phyloP scores from a whole-genome alignment of 179 eudicot species.

The Camellia oleifera region DNA sequence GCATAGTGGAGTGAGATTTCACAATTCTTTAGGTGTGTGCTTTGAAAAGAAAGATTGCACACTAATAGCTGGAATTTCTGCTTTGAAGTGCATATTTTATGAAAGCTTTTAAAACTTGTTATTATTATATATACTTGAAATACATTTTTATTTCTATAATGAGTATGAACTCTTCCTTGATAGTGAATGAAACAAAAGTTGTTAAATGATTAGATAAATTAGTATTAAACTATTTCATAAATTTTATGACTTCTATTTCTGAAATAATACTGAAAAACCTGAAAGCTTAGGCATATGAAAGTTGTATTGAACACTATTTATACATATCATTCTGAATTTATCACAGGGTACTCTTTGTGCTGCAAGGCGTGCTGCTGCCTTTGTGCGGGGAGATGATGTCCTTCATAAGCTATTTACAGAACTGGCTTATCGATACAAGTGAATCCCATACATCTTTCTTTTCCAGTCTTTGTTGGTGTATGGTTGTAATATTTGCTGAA shows the following conservation, averaged over 20 bases:
- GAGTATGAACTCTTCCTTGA: background rate
- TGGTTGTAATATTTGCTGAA: constrained; percentile 7
- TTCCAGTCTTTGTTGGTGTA: background rate
- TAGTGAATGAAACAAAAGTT: background rate
- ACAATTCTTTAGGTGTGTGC: background rate
- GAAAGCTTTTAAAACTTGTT: background rate
- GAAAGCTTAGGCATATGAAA: background rate
- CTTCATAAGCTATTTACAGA: constrained; percentile 89
- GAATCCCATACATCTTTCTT: constrained; percentile 23
- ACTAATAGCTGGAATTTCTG: background rate
- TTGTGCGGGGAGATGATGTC: constrained; percentile 96
- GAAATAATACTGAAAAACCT: background rate
- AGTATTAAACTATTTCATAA: background rate
- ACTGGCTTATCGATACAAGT: constrained; percentile 94
- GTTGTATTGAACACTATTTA: background rate
- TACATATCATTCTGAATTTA: background rate
- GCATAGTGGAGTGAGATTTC: background rate
- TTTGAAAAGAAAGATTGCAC: background rate
- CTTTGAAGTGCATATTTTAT: background rate
- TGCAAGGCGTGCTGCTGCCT: constrained; percentile 86
- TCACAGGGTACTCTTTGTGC: constrained; percentile 87
- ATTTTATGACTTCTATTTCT: background rate
- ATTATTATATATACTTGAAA: background rate
- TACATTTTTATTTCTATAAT: background rate
- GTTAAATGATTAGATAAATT: background rate